Conservation (phyloP, 116 monocot species). For the Cymodocea nodosa region DNA sequence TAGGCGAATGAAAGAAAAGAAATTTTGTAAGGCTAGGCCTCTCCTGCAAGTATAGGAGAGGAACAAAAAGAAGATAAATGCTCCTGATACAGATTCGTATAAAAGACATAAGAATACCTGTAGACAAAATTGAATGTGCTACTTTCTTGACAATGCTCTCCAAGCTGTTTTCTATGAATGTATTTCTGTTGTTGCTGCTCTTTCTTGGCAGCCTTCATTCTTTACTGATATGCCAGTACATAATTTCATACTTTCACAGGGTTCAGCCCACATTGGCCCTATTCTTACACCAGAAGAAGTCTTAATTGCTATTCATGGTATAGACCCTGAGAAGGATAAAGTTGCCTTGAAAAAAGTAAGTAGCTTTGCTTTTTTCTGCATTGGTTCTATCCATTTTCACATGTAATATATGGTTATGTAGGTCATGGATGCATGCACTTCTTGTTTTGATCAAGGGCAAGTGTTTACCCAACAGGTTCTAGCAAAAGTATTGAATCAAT, state of each 20-base stretch:
- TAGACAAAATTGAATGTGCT: too few species aligned
- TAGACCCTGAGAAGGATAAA: conserved; percentile 78
- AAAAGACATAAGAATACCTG: too few species aligned
- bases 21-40: too few species aligned
- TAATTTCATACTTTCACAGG: conserved; percentile 21
- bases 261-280: conserved; percentile 35
- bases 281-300: conserved; percentile 65
- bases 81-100: too few species aligned
- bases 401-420: conserved; percentile 8
- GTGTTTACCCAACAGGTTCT: conserved; percentile 90
- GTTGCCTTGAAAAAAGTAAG: conserved; percentile 79
- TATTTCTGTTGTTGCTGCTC: too few species aligned
- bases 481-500: conserved; percentile 85
- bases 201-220: background rate
- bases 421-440: conserved; percentile 92
- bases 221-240: background rate
- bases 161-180: too few species aligned
- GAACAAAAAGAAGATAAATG: too few species aligned
- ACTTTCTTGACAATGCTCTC: too few species aligned
- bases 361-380: background rate
- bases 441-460: conserved; percentile 78
- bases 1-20: too few species aligned
- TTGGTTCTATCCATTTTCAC: background rate
- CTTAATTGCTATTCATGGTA: conserved; percentile 86
- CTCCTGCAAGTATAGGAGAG: too few species aligned